Evolutionary conservation across 2,329 filamentous ascomycete species (phyloP).

Genomic region (Pyricularia grisea): DNA sequence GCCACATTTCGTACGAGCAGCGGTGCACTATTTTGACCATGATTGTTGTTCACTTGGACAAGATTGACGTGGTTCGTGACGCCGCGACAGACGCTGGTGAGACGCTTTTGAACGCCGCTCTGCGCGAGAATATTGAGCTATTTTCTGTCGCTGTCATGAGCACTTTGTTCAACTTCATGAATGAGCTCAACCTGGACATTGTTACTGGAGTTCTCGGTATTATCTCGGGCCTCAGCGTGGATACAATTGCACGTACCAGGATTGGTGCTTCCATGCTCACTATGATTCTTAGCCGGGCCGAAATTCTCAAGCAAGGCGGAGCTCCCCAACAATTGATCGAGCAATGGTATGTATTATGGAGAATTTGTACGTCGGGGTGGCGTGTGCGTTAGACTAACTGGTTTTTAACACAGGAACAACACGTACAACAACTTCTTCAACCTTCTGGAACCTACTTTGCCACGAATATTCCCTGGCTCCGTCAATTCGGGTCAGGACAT

Average conservation of each 20-base stretch:
- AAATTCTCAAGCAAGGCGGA: conserved; percentile 79
- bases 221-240: conserved; percentile 74
- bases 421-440: conserved; percentile 86
- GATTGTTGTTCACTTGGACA: conserved; percentile 88
- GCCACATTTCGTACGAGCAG: conserved; percentile 84
- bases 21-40: conserved; percentile 92
- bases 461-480: conserved; percentile 82
- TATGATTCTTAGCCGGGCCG: conserved; percentile 87
- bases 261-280: conserved; percentile 86
- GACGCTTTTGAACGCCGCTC: conserved; percentile 58
- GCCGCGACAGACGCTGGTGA: conserved; percentile 66
- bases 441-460: conserved; percentile 71
- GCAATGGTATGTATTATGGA: conserved; percentile 58
- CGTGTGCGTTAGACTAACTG: not conserved
- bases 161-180: conserved; percentile 80
- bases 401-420: conserved; percentile 41
- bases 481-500: conserved; percentile 86
- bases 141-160: conserved; percentile 87
- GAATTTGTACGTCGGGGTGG: too few relatives aligned
- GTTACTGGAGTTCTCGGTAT: conserved; percentile 84
- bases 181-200: conserved; percentile 82
- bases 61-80: conserved; percentile 78
- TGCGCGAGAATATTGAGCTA: conserved; percentile 86
- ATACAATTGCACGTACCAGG: conserved; percentile 74
- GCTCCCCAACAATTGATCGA: conserved; percentile 56